Conservation (phyloP, 805 yeast species). For the Suhomyces faveliae region DNA sequence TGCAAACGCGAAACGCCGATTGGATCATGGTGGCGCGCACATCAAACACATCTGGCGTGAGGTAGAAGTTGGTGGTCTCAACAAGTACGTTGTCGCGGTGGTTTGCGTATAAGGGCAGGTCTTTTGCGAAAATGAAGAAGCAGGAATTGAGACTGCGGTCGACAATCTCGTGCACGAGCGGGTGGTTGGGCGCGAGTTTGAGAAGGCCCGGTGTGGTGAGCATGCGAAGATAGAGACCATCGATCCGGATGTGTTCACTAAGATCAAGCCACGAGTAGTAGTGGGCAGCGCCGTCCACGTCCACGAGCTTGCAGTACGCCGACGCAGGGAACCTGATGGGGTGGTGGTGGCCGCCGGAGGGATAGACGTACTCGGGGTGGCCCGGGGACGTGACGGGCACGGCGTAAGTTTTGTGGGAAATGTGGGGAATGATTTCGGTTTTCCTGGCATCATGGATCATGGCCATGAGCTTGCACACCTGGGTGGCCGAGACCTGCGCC, state of each 20-base stretch:
- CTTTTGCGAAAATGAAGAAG: constrained; percentile 18
- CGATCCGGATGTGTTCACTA: constrained; percentile 21
- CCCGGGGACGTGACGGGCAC: constrained; percentile 26
- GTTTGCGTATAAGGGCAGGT: constrained; percentile 3
- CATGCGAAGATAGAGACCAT: constrained; percentile 21
- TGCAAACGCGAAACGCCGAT: constrained; percentile 18
- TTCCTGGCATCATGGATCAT: constrained; percentile 16
- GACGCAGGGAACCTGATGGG: constrained; percentile 20
- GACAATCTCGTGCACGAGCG: constrained; percentile 18
- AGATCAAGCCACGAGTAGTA: constrained; percentile 28
- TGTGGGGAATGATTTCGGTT: constrained; percentile 26
- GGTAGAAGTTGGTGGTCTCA: constrained; percentile 17
- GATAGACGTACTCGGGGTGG: constrained; percentile 27
- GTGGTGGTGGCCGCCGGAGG: background rate
- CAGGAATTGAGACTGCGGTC: constrained; percentile 14
- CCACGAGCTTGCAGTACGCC: constrained; percentile 18
- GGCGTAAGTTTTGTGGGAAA: constrained; percentile 17
- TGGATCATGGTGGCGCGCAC: constrained; percentile 25
- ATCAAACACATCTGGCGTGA: constrained; percentile 21
- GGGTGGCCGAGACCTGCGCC: constrained; percentile 12
- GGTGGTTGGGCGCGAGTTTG: constrained; percentile 20
- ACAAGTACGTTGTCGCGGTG: constrained; percentile 12
- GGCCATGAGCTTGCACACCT: constrained; percentile 14
- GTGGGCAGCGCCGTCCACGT: constrained; percentile 1
- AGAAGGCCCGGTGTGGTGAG: constrained; percentile 24